phyloP scores from a whole-genome alignment of 202 grass and related monocot genomes.

The Saccharum hybrid region DNA sequence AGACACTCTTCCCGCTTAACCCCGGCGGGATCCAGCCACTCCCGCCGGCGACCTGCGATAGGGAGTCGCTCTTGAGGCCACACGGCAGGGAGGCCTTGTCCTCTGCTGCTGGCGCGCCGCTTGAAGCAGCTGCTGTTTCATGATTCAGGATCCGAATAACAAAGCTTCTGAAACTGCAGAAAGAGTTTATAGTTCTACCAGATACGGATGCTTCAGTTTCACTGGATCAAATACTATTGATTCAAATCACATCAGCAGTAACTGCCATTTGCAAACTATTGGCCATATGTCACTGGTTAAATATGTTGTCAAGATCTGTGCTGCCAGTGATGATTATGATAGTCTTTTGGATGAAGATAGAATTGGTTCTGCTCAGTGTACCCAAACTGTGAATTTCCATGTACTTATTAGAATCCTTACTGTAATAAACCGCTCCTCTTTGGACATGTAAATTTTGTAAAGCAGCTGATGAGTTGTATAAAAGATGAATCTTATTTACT shows the following conservation, averaged over 20 bases:
- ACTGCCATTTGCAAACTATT: no score
- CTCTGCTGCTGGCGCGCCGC: slow-evolving; percentile 26
- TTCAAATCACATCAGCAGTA: no score
- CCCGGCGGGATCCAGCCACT: slow-evolving; percentile 77
- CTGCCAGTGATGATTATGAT: no score
- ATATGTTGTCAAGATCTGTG: no score
- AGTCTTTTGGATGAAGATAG: no score
- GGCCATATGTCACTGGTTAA: no score
- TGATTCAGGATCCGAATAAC: background rate
- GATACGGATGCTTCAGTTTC: background rate
- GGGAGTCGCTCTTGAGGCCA: slow-evolving; percentile 58
- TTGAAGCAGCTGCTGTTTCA: slow-evolving; percentile 43
- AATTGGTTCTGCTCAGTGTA: background rate
- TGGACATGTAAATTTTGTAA: slow-evolving; percentile 14
- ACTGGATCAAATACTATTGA: background rate
- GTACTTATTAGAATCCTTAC: background rate
- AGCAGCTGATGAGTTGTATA: background rate
- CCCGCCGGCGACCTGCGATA: slow-evolving; percentile 54
- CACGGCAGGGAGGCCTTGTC: slow-evolving; percentile 69
- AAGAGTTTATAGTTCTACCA: background rate
- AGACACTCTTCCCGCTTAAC: slow-evolving; percentile 83
- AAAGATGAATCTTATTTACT: background rate
- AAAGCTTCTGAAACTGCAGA: background rate
- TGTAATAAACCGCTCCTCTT: background rate
- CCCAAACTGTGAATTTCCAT: background rate